A percentile compares a stretch with the other conserved stretches of the same genome.
Evolutionary conservation across 139 green algal species (phyloP).

Genomic region (Coccomyxa sp.): DNA sequence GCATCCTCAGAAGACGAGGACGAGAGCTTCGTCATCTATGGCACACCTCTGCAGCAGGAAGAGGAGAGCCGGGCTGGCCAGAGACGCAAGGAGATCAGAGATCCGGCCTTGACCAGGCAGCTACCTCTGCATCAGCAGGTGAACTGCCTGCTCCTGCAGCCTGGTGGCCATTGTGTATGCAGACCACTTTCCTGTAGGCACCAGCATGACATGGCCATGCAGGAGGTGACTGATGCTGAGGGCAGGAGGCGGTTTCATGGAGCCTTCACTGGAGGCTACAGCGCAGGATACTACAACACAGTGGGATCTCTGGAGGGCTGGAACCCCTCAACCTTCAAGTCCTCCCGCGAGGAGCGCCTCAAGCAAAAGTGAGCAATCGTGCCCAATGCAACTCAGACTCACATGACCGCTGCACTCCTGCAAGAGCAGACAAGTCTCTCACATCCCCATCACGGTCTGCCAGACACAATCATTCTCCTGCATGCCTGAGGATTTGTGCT

Average conservation of each 20-base stretch:
- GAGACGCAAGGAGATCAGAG: conserved; percentile 36
- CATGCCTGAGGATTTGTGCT: too few relatives aligned
- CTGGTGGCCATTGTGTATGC: not conserved
- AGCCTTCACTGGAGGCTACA: conserved; percentile 94
- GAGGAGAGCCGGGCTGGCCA: conserved; percentile 26
- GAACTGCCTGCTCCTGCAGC: too few relatives aligned
- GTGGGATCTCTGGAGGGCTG: conserved; percentile 85
- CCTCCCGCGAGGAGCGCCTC: conserved; percentile 46
- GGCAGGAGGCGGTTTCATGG: conserved; percentile 86
- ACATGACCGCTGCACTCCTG: too few relatives aligned
- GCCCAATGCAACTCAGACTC: too few relatives aligned
- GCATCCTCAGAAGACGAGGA: conserved; percentile 35
- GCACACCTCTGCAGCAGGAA: conserved; percentile 62
- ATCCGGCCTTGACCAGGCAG: conserved; percentile 28
- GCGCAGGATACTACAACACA: conserved; percentile 93
- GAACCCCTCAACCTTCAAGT: conserved; percentile 71
- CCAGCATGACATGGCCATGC: too few relatives aligned
- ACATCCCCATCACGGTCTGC: too few relatives aligned
- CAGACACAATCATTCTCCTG: too few relatives aligned
- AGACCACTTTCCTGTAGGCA: too few relatives aligned
- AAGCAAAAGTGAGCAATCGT: too few relatives aligned
- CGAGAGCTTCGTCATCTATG: conserved; percentile 68
- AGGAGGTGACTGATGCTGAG: conserved; percentile 80
- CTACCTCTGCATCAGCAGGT: conserved; percentile 56
- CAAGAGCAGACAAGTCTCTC: too few relatives aligned